Conservation (phyloP, 257 asterid species). For the Oldenlandia corymbosa region DNA sequence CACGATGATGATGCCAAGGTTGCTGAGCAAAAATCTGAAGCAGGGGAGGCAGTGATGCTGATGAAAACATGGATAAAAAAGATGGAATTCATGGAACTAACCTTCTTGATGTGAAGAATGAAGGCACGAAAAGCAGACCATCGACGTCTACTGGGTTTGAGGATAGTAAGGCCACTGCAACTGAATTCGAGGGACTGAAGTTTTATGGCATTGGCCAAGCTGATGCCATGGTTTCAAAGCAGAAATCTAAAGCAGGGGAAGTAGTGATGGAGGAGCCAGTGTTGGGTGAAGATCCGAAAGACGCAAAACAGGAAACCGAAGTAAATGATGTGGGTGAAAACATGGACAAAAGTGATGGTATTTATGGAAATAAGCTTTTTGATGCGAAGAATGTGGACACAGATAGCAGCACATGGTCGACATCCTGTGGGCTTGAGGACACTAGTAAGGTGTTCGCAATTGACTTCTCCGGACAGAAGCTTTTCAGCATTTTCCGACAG, state of each 20-base stretch:
- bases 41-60: not conserved
- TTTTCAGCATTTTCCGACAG: too few species aligned
- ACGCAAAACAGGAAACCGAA: not conserved
- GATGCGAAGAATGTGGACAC: slow-evolving; percentile 2
- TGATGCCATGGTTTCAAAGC: too few species aligned
- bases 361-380: not conserved
- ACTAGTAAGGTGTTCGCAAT: not conserved
- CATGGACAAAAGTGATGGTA: not conserved
- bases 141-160: too few species aligned
- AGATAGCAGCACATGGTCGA: not conserved
- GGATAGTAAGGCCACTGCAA: too few species aligned
- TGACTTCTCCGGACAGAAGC: too few species aligned
- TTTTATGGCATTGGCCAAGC: too few species aligned
- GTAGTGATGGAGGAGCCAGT: not conserved
- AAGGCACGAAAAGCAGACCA: too few species aligned
- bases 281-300: not conserved
- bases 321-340: not conserved
- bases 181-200: too few species aligned
- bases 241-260: not conserved
- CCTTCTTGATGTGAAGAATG: too few species aligned
- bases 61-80: too few species aligned
- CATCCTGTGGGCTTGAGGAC: not conserved
- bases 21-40: not conserved
- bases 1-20: slow-evolving; percentile 12
- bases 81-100: too few species aligned